phyloP scores from a whole-genome alignment of 2,329 filamentous ascomycete species.

The Xylariaceae sp. region DNA sequence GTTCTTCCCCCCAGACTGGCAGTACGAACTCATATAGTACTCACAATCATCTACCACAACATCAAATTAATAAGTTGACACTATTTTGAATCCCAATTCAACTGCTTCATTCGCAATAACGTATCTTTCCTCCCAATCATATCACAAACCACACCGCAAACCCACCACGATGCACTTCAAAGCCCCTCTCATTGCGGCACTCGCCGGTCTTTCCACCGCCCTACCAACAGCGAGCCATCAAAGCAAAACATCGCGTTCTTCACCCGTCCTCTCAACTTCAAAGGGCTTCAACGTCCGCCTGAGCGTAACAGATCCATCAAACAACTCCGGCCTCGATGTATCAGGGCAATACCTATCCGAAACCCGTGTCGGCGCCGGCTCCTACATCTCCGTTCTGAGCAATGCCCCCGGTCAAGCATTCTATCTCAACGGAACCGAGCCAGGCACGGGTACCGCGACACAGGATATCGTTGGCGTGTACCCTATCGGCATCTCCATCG shows the following conservation, averaged over 20 bases:
- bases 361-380: slow-evolving; percentile 1
- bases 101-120: not conserved
- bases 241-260: not conserved
- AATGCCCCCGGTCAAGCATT: not conserved
- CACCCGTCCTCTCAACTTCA: not conserved
- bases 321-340: not conserved
- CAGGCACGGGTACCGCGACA: slow-evolving; percentile 2
- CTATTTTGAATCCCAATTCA: not conserved
- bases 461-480: slow-evolving; percentile 9
- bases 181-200: not conserved
- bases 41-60: no score
- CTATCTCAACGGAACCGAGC: slow-evolving; percentile 11
- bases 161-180: slow-evolving; percentile 1
- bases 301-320: not conserved
- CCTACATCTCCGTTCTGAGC: not conserved
- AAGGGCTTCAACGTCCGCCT: slow-evolving; percentile 10
- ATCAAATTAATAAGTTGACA: no score
- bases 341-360: slow-evolving; percentile 1
- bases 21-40: no score
- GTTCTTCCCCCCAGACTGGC: no score
- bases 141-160: no score
- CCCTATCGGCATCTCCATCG: slow-evolving; percentile 2
- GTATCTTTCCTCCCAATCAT: not conserved
- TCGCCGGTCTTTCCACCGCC: not conserved
- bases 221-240: not conserved